Base-by-base conservation (phyloP, 768 basidiomycete species). In the Hygrophoropsis aurantiaca region DNA sequence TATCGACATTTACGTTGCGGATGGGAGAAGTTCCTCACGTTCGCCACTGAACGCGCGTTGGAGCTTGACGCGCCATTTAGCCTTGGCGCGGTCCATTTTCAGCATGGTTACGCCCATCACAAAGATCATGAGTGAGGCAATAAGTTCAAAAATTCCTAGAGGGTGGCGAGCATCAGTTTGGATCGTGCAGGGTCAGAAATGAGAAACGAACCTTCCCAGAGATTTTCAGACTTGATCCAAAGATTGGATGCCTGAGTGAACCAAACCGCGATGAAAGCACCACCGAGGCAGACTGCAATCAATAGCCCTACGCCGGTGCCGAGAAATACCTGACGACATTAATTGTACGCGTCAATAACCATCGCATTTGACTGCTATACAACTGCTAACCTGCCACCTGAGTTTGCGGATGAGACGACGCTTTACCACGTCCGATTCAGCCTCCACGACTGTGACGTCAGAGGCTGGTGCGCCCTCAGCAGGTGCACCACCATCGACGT, bases 81-180 rank as follows among this genome's bases (percentile, higher is more conserved):
- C 79, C 64, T 92, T 89, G 10, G 95, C 87, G 59, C 86, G 77
- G 66, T 98, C 94, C 80, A 99, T 85, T 62, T 90, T 93, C 50
- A 99, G 81, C 88, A 98, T 94, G 27, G 87, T 86, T 32, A 97
- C 60, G 3, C 91, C 94, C 92, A 97, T 95, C 61, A 87, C 74
- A 65, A 93, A 90, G 59, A 97, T 94, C 78, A 97, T 82, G 56
- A 91, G 47, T 10, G 82, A 64, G 0, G 87, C 87, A 44, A 91
- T 74, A 46, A 90, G 66, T 53, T 82, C 70, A 59, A 89, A 90
- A 50, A 81, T 74, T 21, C 83, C 86, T 88, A 50, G 11, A 40
- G 11, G 39, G 32, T 39, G 18, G n/a, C n/a, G n/a, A n/a, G n/a
- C n/a, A n/a, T n/a, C n/a, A 44, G 32, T 33, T 32, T 40, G 23